Evolutionary conservation across 352 stramenopile species (phyloP).

Genomic region (Phytophthora fragariaefolia): DNA sequence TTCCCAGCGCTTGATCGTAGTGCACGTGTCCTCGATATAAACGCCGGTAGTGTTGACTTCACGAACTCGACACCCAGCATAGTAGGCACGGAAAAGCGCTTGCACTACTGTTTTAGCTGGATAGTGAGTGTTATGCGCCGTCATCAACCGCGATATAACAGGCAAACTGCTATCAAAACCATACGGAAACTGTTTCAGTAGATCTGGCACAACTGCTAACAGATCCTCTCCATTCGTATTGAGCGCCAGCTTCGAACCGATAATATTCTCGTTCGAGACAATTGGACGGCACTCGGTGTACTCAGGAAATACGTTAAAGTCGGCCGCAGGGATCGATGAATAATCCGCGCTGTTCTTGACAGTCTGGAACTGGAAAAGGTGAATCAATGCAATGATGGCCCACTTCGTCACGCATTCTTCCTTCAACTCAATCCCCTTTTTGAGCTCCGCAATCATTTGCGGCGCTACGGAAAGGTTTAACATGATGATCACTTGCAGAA

Average conservation of each 20-base stretch:
- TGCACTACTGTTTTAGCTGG: slow-evolving; percentile 14
- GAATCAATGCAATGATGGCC: slow-evolving; percentile 22
- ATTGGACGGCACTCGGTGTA: slow-evolving; percentile 30
- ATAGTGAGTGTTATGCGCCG: slow-evolving; percentile 20
- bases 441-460: slow-evolving; percentile 19
- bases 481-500: slow-evolving; percentile 17
- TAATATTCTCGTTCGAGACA: slow-evolving; percentile 24
- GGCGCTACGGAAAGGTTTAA: slow-evolving; percentile 18
- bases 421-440: slow-evolving; percentile 2
- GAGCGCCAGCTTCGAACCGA: slow-evolving; percentile 18
- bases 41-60: neutral
- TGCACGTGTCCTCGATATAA: neutral
- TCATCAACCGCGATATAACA: slow-evolving; percentile 6
- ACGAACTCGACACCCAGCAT: neutral
- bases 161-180: slow-evolving; percentile 24
- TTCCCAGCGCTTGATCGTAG: neutral
- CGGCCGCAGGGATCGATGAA: slow-evolving; percentile 25
- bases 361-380: slow-evolving; percentile 31
- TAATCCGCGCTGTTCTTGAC: slow-evolving; percentile 26
- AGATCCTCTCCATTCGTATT: slow-evolving; percentile 17
- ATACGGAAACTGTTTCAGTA: slow-evolving; percentile 31
- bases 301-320: slow-evolving; percentile 35
- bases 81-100: slow-evolving; percentile 9
- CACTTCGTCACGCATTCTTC: slow-evolving; percentile 24
- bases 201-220: slow-evolving; percentile 20